Evolutionary conservation across 495 filamentous ascomycete genomes (phyloP), one percentile per base, ranked within the genome.

Genomic region (Xylaria telfairii): DNA sequence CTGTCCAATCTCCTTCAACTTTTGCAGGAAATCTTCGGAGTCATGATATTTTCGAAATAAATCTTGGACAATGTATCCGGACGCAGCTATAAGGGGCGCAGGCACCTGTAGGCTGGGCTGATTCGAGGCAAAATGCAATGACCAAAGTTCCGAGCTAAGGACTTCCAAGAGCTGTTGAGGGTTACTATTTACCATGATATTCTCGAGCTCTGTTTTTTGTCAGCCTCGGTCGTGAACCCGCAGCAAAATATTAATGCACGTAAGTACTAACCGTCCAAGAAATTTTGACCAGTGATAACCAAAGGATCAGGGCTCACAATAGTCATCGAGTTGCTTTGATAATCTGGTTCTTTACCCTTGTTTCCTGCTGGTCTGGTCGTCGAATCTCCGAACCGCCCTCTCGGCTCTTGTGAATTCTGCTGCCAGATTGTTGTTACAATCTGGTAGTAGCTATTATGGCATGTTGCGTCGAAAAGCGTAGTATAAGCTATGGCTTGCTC

Each of bases 181-280:
- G 8, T 65, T 65, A 26, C 74, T 76, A 17, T 76, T 63, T 6
- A 85, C 57, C 13, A 83, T 76, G 19, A 76, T 78, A 54, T 75
- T 78, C 75, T 86, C 84, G 3, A 86, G 75, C 42, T 83, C 84
- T 86, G 67, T 15, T 21, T 24, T 10, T 34, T 17, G 42, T 68
- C 32, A 67, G 72, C 73, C 28, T 30, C 26, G 47, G 56, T 19
- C 46, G 5, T 13, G 30, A 47, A 41, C 19, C n/a, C 37, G 13
- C 2, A 62, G 61, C 28, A 24, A 47, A 7, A 1, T 10, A 15
- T 51, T 41, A 39, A 37, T 17, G 53, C 19, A 49, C 2, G 53
- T 30, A 61, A 3, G 47, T 39, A 72, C 82, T 69, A 71, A 84
- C 83, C 82, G 74, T 86, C 84, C n/a, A 86, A 79, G 47, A 85